Evolutionary conservation across 2,329 filamentous ascomycete genomes (phyloP).

Genomic region (Aspergillus neoniger): DNA sequence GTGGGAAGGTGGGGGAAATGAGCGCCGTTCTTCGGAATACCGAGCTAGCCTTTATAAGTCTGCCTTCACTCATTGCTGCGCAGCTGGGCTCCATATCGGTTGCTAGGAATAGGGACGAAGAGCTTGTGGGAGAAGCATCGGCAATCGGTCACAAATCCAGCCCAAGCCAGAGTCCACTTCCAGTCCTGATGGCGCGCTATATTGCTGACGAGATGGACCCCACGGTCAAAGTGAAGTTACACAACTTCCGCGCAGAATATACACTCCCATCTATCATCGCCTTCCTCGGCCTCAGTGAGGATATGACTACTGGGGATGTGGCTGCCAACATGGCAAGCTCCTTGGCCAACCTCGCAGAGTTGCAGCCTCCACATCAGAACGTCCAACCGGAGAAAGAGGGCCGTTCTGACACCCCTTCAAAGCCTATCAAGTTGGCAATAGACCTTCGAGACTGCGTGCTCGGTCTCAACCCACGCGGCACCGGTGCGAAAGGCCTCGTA

Average conservation of each 20-base stretch:
- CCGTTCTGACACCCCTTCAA: constrained; percentile 37
- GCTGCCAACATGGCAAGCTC: constrained; percentile 76
- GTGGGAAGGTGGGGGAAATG: constrained; percentile 67
- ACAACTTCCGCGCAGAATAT: constrained; percentile 85
- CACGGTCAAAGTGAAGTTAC: constrained; percentile 81
- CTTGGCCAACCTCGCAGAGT: constrained; percentile 72
- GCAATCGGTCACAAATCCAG: constrained; percentile 30
- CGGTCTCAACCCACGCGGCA: constrained; percentile 77
- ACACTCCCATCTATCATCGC: constrained; percentile 81
- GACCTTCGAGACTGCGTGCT: constrained; percentile 77
- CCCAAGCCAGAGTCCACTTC: constrained; percentile 33
- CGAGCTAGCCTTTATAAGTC: constrained; percentile 77
- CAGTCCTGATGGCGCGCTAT: constrained; percentile 82
- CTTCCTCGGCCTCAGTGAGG: constrained; percentile 68
- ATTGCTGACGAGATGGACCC: constrained; percentile 95
- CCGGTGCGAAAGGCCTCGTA: constrained; percentile 74
- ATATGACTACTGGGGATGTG: constrained; percentile 70
- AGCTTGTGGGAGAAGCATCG: constrained; percentile 68
- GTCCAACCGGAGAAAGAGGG: constrained; percentile 19
- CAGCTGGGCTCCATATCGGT: constrained; percentile 66
- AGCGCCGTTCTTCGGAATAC: constrained; percentile 61
- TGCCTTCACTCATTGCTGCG: constrained; percentile 81
- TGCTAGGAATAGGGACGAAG: constrained; percentile 66
- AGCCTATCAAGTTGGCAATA: constrained; percentile 59
- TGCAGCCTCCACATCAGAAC: constrained; percentile 37